Evolutionary conservation across 2,329 filamentous ascomycete genomes (phyloP), one percentile per base, ranked within the genome.

Genomic region (Sclerotinia glacialis): DNA sequence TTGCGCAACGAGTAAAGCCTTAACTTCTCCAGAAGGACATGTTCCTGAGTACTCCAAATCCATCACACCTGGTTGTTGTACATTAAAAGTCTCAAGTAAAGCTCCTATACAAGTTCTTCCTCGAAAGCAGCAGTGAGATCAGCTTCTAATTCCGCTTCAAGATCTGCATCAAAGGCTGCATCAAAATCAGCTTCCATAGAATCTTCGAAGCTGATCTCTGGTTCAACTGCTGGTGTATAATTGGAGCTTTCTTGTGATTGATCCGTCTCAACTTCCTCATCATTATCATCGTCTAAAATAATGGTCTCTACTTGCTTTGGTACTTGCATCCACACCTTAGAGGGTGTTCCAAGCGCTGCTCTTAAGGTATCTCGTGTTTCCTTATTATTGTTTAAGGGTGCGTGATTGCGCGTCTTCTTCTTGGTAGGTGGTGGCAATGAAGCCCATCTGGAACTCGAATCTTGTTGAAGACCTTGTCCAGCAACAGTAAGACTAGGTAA

Each of bases 251-350:
- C 58, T 61, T 49, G 28, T 61, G 31, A 61, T 49, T 49, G 28
- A 31, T 49, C 44, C 12, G 2, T 56, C 18, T 50, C 63, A 5
- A 31, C 26, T 2, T 23, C 37, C 8, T 23, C 21, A n/a, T 59
- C 42, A 40, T 42, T 40, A 11, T 59, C 63, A 37, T 58, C 63
- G 12, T 65, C 42, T 26, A 65, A 59, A 49, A 28, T n/a, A 59
- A 59, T 65, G 1, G 34, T 58, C 31, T 59, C 42, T 7, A 47
- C 47, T 37, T 21, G 21, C 11, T 50, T 59, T 42, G 46, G 46
- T 53, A 26, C 23, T 54, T 53, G 34, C 60, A 63, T 53, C 60
- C 60, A 63, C 21, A 47, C 16, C 26, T 63, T 63, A 5, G 34
- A 12, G 9, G 49, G 34, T 49, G 44, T 18, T 54, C 60, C 60